Conservation (phyloP, 345 rosid genomes). For the Toxicodendron radicans region DNA sequence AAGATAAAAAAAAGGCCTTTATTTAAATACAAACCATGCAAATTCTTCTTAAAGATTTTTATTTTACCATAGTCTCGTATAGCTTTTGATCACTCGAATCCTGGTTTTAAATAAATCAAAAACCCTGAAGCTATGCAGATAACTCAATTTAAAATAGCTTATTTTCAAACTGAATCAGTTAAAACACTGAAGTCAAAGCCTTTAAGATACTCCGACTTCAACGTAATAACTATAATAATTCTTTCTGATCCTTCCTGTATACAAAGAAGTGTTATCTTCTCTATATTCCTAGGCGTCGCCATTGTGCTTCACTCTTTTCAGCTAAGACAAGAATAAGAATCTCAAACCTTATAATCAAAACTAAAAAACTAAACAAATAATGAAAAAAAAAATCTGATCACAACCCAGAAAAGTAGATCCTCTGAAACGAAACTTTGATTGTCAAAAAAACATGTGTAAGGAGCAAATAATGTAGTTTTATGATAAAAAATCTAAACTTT, state of each 20-base stretch:
- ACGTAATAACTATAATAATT: not conserved
- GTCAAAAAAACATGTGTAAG: not conserved
- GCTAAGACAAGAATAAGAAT: not conserved
- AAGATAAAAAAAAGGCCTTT: too few species aligned
- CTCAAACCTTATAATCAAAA: not conserved
- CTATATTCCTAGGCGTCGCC: slow-evolving; percentile 59
- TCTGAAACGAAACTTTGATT: not conserved
- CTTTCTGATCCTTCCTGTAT: not conserved
- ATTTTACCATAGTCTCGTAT: too few species aligned
- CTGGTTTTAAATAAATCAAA: slow-evolving; percentile 7
- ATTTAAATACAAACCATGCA: slow-evolving; percentile 15
- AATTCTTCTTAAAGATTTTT: slow-evolving; percentile 1
- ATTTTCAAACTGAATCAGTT: not conserved
- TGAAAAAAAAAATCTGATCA: not conserved
- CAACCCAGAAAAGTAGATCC: not conserved
- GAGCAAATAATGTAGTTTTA: not conserved
- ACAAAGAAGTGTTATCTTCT: slow-evolving; percentile 42
- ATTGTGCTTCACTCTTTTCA: slow-evolving; percentile 25
- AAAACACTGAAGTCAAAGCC: not conserved
- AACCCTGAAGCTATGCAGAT: not conserved
- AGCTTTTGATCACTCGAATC: not conserved
- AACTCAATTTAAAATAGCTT: too few species aligned
- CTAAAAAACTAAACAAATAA: not conserved
- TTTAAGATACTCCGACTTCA: not conserved
- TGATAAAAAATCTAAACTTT: not conserved